A percentile compares a stretch with the other conserved stretches of the same genome.
Evolutionary conservation across 2,329 filamentous ascomycete species (phyloP).

Genomic region (Penicillium polonicum): DNA sequence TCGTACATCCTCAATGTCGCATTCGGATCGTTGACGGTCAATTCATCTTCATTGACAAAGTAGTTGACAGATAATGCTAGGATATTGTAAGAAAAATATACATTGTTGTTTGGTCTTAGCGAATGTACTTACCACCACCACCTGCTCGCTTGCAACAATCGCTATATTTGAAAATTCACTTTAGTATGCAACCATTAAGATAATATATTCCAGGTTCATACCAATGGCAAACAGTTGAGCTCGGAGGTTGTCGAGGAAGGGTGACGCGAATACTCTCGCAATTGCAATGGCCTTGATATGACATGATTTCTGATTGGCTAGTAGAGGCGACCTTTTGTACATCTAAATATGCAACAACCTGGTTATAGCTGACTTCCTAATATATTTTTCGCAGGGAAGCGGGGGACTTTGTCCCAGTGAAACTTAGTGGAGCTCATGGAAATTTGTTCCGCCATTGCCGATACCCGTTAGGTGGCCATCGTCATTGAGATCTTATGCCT

Average conservation of each 20-base stretch:
- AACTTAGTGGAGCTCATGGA: not conserved
- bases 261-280: constrained; percentile 23
- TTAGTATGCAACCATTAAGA: not conserved
- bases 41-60: constrained; percentile 15
- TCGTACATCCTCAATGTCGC: constrained; percentile 15
- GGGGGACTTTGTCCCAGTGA: not conserved
- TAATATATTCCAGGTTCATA: not conserved
- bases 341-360: not conserved
- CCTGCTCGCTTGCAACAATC: constrained; percentile 23
- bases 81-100: not conserved
- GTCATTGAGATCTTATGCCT: not conserved
- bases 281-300: constrained; percentile 28
- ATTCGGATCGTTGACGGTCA: constrained; percentile 19
- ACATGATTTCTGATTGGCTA: constrained; percentile 13
- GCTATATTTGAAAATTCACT: not conserved
- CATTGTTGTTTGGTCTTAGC: not conserved
- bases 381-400: not conserved
- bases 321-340: not conserved
- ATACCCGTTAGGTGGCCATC: not conserved
- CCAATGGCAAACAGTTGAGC: constrained; percentile 25
- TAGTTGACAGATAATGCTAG: constrained; percentile 29
- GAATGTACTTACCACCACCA: constrained; percentile 16
- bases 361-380: not conserved
- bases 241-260: constrained; percentile 19
- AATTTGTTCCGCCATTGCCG: not conserved